These are phyloP conservation scores for Chrysanthemum makinoi DNA, from an alignment of 129 eudicot species.

Conservation along the genomic window DNA sequence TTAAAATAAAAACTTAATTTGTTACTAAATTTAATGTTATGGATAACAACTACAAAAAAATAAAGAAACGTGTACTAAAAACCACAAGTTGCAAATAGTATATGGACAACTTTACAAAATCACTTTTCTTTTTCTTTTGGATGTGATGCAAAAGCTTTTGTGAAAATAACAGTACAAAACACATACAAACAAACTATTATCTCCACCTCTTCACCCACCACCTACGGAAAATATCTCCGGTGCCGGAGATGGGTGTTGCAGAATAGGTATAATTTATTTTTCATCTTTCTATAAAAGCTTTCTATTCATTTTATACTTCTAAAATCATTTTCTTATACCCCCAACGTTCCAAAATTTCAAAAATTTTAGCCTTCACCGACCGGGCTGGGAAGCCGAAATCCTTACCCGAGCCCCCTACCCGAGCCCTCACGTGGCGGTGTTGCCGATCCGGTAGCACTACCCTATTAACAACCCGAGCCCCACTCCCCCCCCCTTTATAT, in stretches of 20 bases:
- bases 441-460: no score
- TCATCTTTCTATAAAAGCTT: neutral
- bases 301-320: neutral
- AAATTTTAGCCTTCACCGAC: no score
- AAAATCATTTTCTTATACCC: neutral
- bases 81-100: neutral
- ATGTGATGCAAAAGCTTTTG: slow-evolving; percentile 35
- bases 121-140: slow-evolving; percentile 22
- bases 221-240: slow-evolving; percentile 20
- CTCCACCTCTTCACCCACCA: slow-evolving; percentile 13
- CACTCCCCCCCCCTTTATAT: no score
- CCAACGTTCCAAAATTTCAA: no score
- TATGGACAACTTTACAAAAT: slow-evolving; percentile 14
- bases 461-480: no score
- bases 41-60: neutral
- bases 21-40: neutral
- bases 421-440: no score
- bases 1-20: no score
- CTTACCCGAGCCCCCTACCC: no score
- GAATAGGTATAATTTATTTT: slow-evolving; percentile 43
- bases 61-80: neutral
- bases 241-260: slow-evolving; percentile 51
- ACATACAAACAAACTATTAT: slow-evolving; percentile 37
- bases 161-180: no score
- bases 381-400: no score